Percentiles rank a stretch among this genome's conserved stretches.
Conservation (phyloP, 1,139 yeast species). For the Eremothecium sinecaudum region DNA sequence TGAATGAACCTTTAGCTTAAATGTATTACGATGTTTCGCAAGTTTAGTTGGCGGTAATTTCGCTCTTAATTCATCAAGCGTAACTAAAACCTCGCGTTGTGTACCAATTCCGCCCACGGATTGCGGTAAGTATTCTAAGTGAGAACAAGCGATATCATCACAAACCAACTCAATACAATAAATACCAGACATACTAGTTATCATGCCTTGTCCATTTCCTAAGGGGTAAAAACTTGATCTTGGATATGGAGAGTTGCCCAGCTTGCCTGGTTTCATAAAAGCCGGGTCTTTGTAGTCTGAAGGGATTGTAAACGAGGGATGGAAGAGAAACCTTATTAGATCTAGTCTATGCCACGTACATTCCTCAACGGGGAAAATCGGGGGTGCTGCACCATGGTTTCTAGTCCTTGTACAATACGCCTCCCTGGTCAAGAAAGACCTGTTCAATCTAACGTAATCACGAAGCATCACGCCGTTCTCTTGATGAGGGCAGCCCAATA, state of each 20-base stretch:
- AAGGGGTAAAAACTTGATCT: constrained; percentile 39
- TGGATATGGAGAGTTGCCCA: constrained; percentile 20
- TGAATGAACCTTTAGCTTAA: constrained; percentile 43
- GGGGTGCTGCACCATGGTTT: constrained; percentile 35
- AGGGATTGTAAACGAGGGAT: constrained; percentile 70
- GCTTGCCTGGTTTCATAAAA: constrained; percentile 25
- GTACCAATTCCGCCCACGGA: constrained; percentile 53
- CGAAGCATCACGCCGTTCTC: constrained; percentile 83
- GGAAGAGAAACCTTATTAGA: constrained; percentile 63
- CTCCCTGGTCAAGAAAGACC: constrained; percentile 75
- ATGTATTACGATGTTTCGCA: constrained; percentile 33
- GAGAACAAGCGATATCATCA: constrained; percentile 51
- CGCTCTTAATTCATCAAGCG: constrained; percentile 38
- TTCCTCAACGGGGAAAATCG: constrained; percentile 52
- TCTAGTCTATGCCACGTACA: constrained; percentile 88
- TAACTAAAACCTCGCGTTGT: constrained; percentile 41
- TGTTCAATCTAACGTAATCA: constrained; percentile 70
- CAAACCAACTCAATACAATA: constrained; percentile 55
- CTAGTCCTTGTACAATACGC: constrained; percentile 45
- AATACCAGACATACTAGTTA: constrained; percentile 55
- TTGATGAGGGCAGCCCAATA: constrained; percentile 87
- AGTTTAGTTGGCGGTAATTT: constrained; percentile 35
- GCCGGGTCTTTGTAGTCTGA: constrained; percentile 40
- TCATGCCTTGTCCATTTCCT: constrained; percentile 34
- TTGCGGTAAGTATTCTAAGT: constrained; percentile 51